Conservation (phyloP, 208 protist species). For the Leptomonas pyrrhocoris region DNA sequence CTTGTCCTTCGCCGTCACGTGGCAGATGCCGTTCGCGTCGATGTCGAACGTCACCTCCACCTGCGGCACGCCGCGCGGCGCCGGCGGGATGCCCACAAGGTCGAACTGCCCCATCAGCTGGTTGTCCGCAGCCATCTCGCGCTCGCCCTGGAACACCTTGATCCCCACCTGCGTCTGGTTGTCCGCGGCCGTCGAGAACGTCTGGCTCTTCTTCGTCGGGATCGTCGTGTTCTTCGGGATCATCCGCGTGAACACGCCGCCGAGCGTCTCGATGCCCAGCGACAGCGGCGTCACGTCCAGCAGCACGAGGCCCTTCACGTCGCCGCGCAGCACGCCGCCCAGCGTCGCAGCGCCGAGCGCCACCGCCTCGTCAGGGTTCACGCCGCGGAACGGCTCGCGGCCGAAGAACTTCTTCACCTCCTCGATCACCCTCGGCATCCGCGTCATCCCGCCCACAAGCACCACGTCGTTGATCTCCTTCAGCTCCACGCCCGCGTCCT, state of each 20-base stretch:
- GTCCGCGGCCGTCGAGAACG: constrained; percentile 81
- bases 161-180: constrained; percentile 85
- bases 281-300: no score
- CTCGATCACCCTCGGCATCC: constrained; percentile 97
- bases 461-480: constrained; percentile 97
- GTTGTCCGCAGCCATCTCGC: constrained; percentile 92
- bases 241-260: constrained; percentile 96
- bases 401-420: constrained; percentile 93
- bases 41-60: constrained; percentile 99
- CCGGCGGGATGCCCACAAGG: constrained; percentile 92
- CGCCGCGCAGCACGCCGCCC: constrained; percentile 91
- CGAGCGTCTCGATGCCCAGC: constrained; percentile 98
- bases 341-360: constrained; percentile 99
- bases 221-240: constrained; percentile 99
- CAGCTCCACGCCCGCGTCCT: constrained; percentile 83
- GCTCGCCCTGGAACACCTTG: constrained; percentile 96
- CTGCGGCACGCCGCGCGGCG: constrained; percentile 89
- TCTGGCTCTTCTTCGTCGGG: constrained; percentile 96
- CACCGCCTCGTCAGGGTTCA: constrained; percentile 99
- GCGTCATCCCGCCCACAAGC: constrained; percentile 97
- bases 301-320: constrained; percentile 95
- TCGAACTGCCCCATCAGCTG: constrained; percentile 96
- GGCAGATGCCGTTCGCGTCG: constrained; percentile 98
- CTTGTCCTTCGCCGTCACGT: constrained; percentile 98
- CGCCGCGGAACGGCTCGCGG: constrained; percentile 94